Percentiles rank a stretch among this genome's conserved stretches.
Conservation (phyloP, 73 alveolate genomes). For the Uronychia binucleata region DNA sequence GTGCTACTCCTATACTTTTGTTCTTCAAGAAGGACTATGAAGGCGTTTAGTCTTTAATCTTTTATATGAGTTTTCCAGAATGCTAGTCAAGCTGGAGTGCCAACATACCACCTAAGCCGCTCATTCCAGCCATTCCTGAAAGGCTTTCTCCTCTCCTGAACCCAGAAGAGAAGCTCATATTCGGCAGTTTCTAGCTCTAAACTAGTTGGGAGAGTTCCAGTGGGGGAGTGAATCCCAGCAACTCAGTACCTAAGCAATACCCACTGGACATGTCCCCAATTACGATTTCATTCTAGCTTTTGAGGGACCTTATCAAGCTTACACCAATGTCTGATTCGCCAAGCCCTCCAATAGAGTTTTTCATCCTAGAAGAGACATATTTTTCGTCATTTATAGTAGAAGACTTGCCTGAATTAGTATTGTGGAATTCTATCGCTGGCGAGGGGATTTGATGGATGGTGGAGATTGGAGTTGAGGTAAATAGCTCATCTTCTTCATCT, state of each 20-base stretch:
- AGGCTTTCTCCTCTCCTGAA: neutral
- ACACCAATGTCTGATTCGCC: neutral
- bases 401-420: too few relatives aligned
- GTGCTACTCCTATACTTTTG: neutral
- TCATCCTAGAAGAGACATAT: neutral
- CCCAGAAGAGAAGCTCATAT: neutral
- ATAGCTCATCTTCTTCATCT: neutral
- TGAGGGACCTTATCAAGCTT: neutral
- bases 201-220: neutral
- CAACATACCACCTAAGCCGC: neutral
- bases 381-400: too few relatives aligned
- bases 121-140: neutral
- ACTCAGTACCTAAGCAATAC: neutral
- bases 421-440: neutral
- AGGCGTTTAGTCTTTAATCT: too few relatives aligned
- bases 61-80: neutral
- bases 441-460: neutral
- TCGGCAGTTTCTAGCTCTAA: neutral
- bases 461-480: neutral
- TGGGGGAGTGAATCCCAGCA: neutral
- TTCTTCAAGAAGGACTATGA: too few relatives aligned
- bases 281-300: neutral
- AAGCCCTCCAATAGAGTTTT: neutral
- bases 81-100: neutral
- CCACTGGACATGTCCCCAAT: neutral